Base-by-base conservation (phyloP, 192 early-diverging fungal genomes). In the Thamnidium elegans region DNA sequence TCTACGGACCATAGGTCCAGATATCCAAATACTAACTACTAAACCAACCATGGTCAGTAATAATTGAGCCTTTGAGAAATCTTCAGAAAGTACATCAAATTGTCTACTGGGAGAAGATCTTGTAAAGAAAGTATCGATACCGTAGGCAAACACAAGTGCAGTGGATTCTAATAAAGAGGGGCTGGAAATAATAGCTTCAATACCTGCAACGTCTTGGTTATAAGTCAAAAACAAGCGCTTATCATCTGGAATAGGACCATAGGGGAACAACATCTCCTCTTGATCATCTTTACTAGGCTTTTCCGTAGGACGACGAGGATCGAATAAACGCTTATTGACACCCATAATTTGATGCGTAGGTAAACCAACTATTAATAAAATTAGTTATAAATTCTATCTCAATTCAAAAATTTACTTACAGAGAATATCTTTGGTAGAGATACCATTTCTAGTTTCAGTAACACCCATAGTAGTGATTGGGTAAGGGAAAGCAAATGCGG, bases 121-220 rank as follows among this genome's bases (percentile, higher is more conserved):
- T 4, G 87, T 90, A 61, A 91, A 88, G 82, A 94, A 99, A 55
- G 96, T 58, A 67, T 99, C 97, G 46, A 94, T 79, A 14, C 97
- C 97, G 71, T 88, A 97, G 0, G 89, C 86, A 15, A 89, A 75
- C 8, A 96, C 90, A 36, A 99, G 77, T 13, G 94, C 87, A 7
- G 97, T 99, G 19, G 94, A 97, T 78, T 99, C 97, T 30, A 99
- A 74, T 45, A 86, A 72, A 17, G 96, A 86, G 1, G 94, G 89
- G 13, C 87, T 69, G 8, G 91, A 87, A 26, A 73, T 67, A 58
- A 99, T 93, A 19, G 72, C 69, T 11, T 69, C 62, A 63, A 94
- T 83, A 1, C 90, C 88, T 5, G 78, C 73, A 21, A 97, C 83
- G 58, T 82, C 70, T 34, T 86, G 70, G 53, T 79, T 32, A 78